phyloP scores from a whole-genome alignment of 805 yeast genomes.

The Saccharomycopsis schoenii region DNA sequence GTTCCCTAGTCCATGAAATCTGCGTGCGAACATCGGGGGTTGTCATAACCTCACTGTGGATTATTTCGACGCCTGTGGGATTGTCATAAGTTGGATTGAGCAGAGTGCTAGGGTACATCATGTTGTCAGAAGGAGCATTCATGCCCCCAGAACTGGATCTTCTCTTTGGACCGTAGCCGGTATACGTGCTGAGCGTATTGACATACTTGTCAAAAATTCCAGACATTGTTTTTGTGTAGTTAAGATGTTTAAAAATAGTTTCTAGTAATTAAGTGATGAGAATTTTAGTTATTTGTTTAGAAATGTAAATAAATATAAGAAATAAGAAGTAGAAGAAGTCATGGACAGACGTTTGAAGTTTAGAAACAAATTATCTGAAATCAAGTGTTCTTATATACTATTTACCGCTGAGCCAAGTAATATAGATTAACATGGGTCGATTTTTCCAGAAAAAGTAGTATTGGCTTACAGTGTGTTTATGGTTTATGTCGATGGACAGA shows the following conservation, averaged over 20 bases:
- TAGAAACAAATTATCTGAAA: too few relatives aligned
- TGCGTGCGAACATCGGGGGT: constrained; percentile 17
- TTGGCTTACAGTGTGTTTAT: too few relatives aligned
- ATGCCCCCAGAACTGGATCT: constrained; percentile 10
- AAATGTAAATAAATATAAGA: too few relatives aligned
- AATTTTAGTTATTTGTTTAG: not conserved
- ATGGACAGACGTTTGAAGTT: too few relatives aligned
- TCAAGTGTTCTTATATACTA: too few relatives aligned
- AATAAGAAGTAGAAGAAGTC: not conserved
- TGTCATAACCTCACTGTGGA: not conserved
- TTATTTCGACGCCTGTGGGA: not conserved
- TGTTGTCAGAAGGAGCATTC: not conserved
- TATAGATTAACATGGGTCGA: too few relatives aligned
- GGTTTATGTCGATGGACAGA: too few relatives aligned
- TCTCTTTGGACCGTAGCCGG: constrained; percentile 8
- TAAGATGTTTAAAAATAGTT: too few relatives aligned
- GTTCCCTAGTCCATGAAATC: constrained; percentile 8
- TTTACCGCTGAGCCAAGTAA: too few relatives aligned
- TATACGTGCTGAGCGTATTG: constrained; percentile 2
- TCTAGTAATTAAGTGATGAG: too few relatives aligned
- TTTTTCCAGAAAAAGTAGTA: too few relatives aligned
- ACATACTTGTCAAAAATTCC: constrained; percentile 17
- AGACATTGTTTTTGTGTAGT: constrained; percentile 3
- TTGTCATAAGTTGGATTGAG: not conserved
- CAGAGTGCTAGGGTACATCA: not conserved